Conservation (phyloP, 73 alveolate species). For the Paramecium sexaurelia region DNA sequence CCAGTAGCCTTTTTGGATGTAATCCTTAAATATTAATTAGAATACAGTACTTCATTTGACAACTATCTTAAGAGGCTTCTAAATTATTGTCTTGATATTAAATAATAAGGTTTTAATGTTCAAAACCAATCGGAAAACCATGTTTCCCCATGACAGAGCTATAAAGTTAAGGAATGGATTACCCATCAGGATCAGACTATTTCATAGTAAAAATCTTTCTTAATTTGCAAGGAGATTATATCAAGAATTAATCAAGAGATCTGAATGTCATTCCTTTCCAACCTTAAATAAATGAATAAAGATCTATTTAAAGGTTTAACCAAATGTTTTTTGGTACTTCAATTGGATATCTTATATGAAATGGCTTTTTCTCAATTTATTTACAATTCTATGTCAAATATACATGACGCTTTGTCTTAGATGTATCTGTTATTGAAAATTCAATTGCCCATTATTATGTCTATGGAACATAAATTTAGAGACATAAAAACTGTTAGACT, state of each 20-base stretch:
- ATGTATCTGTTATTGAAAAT: constrained; percentile 30
- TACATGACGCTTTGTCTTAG: constrained; percentile 26
- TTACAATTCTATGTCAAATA: constrained; percentile 47
- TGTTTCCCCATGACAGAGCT: neutral
- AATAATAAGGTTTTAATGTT: neutral
- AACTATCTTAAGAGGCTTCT: constrained; percentile 20
- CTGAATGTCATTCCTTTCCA: constrained; percentile 57
- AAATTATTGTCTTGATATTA: neutral
- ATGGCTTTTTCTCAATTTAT: constrained; percentile 55
- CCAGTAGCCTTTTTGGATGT: constrained; percentile 55
- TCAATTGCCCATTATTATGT: constrained; percentile 36
- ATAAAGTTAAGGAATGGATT: neutral
- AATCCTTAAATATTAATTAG: neutral
- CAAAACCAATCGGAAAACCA: neutral
- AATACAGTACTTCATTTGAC: constrained; percentile 7
- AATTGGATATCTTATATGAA: constrained; percentile 19
- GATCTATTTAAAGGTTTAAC: constrained; percentile 35
- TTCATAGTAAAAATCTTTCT: constrained; percentile 47
- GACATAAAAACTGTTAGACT: neutral
- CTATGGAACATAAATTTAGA: constrained; percentile 20
- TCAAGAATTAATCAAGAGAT: neutral
- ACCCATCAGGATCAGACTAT: constrained; percentile 40
- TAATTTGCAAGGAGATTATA: constrained; percentile 39
- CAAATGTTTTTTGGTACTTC: constrained; percentile 55
- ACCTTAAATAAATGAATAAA: constrained; percentile 34